phyloP scores from a whole-genome alignment of 2,329 filamentous ascomycete genomes.

The Apiospora sp. region DNA sequence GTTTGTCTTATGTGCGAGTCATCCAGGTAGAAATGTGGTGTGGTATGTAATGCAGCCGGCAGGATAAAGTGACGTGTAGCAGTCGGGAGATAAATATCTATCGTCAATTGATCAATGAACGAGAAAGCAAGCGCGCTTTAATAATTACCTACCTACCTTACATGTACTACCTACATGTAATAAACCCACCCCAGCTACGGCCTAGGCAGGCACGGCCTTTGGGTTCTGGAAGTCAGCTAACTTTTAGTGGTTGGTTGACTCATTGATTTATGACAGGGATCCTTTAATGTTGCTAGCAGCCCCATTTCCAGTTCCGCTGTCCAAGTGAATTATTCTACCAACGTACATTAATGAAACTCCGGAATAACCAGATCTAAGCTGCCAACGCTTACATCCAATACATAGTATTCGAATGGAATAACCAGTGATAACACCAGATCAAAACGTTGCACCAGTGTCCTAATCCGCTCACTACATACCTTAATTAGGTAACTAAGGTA shows the following conservation, averaged over 20 bases:
- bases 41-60: background rate
- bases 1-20: conserved; percentile 38
- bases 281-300: background rate
- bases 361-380: too few species aligned
- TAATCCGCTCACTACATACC: too few species aligned
- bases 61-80: conserved; percentile 3
- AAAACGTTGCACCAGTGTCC: too few species aligned
- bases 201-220: conserved; percentile 6
- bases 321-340: too few species aligned
- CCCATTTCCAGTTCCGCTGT: background rate
- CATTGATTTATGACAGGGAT: background rate
- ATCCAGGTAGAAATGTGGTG: conserved; percentile 32
- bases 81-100: background rate
- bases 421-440: too few species aligned
- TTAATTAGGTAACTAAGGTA: too few species aligned
- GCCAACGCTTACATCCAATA: too few species aligned
- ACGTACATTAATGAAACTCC: too few species aligned
- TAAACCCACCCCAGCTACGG: conserved; percentile 3
- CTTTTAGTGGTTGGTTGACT: conserved; percentile 11
- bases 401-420: too few species aligned
- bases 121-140: conserved; percentile 9
- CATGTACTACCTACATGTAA: background rate
- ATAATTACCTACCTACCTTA: background rate
- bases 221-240: conserved; percentile 14
- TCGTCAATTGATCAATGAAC: background rate